Evolutionary conservation across 495 filamentous ascomycete species (phyloP).

Genomic region (Neurospora tetraspora): DNA sequence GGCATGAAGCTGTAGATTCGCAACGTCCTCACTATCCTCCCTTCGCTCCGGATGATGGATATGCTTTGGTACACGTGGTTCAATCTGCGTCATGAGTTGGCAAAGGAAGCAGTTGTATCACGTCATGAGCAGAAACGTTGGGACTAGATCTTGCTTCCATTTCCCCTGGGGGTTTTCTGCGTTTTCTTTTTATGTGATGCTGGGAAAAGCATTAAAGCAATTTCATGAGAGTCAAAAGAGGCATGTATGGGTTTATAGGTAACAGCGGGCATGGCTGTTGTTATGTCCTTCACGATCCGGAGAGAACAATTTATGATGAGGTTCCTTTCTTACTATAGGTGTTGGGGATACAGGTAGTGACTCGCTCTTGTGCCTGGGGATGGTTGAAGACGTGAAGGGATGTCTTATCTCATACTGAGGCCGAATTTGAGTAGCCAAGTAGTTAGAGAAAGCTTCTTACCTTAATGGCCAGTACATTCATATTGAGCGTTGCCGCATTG

Average conservation of each 20-base stretch:
- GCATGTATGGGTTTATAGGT: background rate
- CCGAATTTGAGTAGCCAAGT: background rate
- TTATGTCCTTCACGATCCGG: background rate
- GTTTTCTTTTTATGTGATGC: background rate
- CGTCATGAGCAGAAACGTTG: background rate
- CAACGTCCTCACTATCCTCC: conserved; percentile 5
- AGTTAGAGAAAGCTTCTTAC: background rate
- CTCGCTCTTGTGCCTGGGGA: background rate
- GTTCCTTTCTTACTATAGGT: background rate
- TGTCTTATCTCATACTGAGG: background rate
- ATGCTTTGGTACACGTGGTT: conserved; percentile 9
- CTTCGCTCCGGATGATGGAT: conserved; percentile 1
- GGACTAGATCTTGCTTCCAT: background rate
- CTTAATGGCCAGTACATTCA: background rate
- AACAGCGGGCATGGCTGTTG: background rate
- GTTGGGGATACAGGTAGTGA: background rate
- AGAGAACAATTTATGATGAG: background rate
- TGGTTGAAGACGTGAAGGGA: background rate
- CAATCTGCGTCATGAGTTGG: conserved; percentile 9
- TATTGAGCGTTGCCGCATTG: background rate
- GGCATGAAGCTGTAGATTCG: conserved; percentile 59
- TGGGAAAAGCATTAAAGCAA: background rate
- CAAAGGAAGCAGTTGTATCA: background rate
- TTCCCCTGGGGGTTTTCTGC: background rate
- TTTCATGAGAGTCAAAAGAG: background rate